Evolutionary conservation across 768 basidiomycete genomes (phyloP).

Genomic region (Exsudoporus frostii): DNA sequence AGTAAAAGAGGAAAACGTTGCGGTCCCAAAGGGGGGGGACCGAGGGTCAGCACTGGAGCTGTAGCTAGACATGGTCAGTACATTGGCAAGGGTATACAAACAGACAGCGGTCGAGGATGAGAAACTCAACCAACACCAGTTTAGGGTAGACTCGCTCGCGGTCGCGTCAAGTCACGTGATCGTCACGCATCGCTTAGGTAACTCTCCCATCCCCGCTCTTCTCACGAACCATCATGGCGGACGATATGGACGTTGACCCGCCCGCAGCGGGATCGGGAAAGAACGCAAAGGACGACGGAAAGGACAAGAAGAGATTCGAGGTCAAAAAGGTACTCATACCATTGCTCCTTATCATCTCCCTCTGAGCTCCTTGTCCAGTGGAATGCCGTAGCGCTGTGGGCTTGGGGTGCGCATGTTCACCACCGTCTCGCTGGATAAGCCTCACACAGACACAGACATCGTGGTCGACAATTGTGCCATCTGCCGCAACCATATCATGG

Average conservation of each 20-base stretch:
- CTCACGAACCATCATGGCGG: constrained; percentile 42
- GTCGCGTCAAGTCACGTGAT: constrained; percentile 39
- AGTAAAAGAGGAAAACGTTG: constrained; percentile 52
- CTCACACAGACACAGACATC: constrained; percentile 60
- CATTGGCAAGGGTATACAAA: constrained; percentile 22
- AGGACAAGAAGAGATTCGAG: constrained; percentile 87
- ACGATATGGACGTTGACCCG: constrained; percentile 71
- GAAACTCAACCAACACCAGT: constrained; percentile 29
- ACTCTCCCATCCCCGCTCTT: background rate
- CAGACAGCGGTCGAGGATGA: constrained; percentile 21
- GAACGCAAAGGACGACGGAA: constrained; percentile 51
- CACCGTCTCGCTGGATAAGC: background rate
- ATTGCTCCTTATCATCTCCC: background rate
- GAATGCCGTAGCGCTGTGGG: constrained; percentile 98
- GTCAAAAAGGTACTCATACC: constrained; percentile 85
- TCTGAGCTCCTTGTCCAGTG: constrained; percentile 52
- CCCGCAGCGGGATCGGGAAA: constrained; percentile 36
- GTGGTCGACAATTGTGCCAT: constrained; percentile 99
- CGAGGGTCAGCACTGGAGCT: constrained; percentile 42
- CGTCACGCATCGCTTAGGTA: constrained; percentile 13
- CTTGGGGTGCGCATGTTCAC: constrained; percentile 71
- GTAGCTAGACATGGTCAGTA: constrained; percentile 41
- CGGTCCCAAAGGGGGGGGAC: constrained; percentile 63
- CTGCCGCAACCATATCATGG: constrained; percentile 99
- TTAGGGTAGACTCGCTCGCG: constrained; percentile 42